Percentiles rank a stretch among this genome's conserved stretches.
Conservation (phyloP, 2,329 filamentous ascomycete species). For the Neonectria faginata region DNA sequence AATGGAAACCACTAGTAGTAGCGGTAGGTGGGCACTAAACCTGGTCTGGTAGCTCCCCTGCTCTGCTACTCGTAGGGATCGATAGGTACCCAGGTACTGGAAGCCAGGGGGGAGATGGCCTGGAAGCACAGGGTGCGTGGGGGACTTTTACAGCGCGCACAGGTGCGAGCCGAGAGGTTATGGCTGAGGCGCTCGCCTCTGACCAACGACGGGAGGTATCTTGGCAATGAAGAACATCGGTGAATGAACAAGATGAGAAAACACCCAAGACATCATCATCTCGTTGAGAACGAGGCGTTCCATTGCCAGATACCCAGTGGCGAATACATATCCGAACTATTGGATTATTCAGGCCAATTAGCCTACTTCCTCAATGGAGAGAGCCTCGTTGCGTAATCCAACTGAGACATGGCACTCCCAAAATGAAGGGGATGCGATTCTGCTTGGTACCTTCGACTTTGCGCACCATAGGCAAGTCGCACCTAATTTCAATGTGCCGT, state of each 20-base stretch:
- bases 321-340: background rate
- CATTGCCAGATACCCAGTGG: background rate
- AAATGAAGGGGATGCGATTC: background rate
- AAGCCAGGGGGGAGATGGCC: background rate
- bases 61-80: background rate
- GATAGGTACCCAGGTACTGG: background rate
- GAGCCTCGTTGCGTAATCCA: background rate
- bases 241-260: background rate
- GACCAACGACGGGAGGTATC: background rate
- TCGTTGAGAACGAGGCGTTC: background rate
- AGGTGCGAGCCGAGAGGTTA: constrained; percentile 1
- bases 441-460: background rate
- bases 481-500: no score
- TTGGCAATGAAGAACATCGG: background rate
- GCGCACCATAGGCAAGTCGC: no score
- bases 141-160: background rate
- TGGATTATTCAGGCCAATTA: background rate
- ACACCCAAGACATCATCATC: background rate
- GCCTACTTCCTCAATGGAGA: background rate
- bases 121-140: constrained; percentile 17
- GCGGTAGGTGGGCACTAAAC: constrained; percentile 14
- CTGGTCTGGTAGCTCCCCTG: constrained; percentile 17
- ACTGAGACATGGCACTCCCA: constrained; percentile 1
- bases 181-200: background rate
- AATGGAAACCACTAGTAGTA: constrained; percentile 15